A percentile compares a stretch with the other conserved stretches of the same genome.
These are phyloP conservation scores for Colletotrichum sp. DNA, from an alignment of 2,329 filamentous ascomycete species.

Conservation along the genomic window DNA sequence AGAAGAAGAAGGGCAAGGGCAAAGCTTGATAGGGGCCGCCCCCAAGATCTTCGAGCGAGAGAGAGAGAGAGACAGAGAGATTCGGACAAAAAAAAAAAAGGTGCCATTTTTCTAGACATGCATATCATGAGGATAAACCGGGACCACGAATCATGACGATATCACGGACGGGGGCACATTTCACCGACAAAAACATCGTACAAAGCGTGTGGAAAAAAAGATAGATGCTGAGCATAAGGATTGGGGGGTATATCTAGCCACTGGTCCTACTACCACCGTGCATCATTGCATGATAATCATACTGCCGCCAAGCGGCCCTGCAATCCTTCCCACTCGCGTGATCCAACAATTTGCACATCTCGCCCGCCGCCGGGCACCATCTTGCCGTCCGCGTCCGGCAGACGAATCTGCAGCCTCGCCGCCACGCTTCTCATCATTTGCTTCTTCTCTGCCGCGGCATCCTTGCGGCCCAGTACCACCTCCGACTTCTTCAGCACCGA, in stretches of 20 bases:
- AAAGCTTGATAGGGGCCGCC: constrained; percentile 33
- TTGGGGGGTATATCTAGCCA: constrained; percentile 17
- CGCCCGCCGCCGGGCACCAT: constrained; percentile 37
- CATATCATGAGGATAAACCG: background rate
- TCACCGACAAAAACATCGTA: background rate
- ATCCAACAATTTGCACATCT: constrained; percentile 57
- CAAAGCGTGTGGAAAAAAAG: background rate
- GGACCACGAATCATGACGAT: background rate
- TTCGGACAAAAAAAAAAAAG: background rate
- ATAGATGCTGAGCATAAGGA: background rate
- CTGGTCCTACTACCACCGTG: constrained; percentile 7
- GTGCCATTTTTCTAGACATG: background rate
- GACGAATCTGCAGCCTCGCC: constrained; percentile 55
- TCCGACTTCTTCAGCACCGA: constrained; percentile 58
- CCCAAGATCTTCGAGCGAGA: background rate
- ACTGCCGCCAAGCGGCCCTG: constrained; percentile 45
- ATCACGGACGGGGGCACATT: background rate
- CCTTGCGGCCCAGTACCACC: constrained; percentile 34
- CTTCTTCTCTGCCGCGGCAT: constrained; percentile 27
- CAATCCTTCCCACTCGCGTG: constrained; percentile 60
- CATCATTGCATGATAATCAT: constrained; percentile 19
- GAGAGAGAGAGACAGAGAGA: background rate
- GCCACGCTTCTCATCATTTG: constrained; percentile 38
- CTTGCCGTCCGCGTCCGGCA: constrained; percentile 53
- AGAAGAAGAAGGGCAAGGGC: constrained; percentile 55